Evolutionary conservation across 2,329 filamentous ascomycete genomes (phyloP).

Genomic region (Aschersonia sp.): DNA sequence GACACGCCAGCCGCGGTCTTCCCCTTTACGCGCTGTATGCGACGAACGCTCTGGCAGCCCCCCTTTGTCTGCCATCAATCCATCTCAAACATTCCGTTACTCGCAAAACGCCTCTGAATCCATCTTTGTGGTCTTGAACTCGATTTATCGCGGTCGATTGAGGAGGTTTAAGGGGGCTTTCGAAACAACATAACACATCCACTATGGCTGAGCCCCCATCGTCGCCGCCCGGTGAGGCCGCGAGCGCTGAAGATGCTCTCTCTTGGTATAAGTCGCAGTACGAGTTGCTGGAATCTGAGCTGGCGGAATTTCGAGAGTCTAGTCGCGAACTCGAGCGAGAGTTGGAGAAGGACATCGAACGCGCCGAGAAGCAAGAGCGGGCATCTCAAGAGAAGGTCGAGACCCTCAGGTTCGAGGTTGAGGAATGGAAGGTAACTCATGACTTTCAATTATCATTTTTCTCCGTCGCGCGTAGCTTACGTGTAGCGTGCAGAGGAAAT

Average conservation of each 20-base stretch:
- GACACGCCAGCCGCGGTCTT: neutral
- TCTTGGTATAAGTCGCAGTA: constrained; percentile 95
- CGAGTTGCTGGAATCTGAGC: constrained; percentile 78
- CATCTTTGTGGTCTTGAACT: neutral
- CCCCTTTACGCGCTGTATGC: neutral
- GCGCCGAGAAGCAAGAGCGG: constrained; percentile 85
- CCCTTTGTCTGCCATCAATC: no score
- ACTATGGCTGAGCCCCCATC: constrained; percentile 46
- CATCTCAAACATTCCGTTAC: no score
- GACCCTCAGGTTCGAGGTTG: constrained; percentile 70
- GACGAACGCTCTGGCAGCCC: no score
- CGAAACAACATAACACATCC: constrained; percentile 1
- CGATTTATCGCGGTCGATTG: neutral
- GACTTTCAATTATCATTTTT: neutral
- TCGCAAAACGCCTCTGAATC: neutral
- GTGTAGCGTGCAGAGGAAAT: constrained; percentile 57
- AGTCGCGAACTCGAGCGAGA: constrained; percentile 90
- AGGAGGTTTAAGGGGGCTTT: no score
- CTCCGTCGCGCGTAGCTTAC: constrained; percentile 2
- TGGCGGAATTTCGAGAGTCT: constrained; percentile 85
- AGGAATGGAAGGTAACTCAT: constrained; percentile 78
- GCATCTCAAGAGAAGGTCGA: constrained; percentile 79
- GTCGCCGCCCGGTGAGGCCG: constrained; percentile 41
- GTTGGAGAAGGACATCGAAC: constrained; percentile 90
- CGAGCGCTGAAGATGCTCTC: constrained; percentile 58